phyloP scores from a whole-genome alignment of 164 flowering plant genomes.

The Nymphaea colorata region DNA sequence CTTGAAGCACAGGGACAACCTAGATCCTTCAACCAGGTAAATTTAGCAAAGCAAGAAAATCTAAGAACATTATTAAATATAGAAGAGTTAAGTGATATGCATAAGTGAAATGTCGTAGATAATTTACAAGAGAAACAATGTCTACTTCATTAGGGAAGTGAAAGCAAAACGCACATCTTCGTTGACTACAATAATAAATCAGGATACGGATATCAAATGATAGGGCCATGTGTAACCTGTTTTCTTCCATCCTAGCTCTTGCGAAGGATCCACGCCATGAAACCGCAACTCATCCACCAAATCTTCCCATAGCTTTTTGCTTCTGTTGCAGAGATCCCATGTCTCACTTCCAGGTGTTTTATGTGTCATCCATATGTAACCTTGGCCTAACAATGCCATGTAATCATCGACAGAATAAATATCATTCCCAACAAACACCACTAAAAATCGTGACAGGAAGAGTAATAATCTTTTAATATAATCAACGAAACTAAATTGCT shows the following conservation, averaged over 20 bases:
- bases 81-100: no score
- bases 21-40: no score
- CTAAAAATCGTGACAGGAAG: background rate
- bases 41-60: no score
- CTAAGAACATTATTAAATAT: no score
- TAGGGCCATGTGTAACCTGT: slow-evolving; percentile 37
- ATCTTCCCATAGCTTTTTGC: slow-evolving; percentile 57
- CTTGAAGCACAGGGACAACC: no score
- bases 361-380: slow-evolving; percentile 82
- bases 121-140: no score
- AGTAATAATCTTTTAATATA: no score
- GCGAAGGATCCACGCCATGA: slow-evolving; percentile 51
- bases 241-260: slow-evolving; percentile 71
- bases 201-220: background rate
- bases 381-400: slow-evolving; percentile 49
- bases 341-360: slow-evolving; percentile 55
- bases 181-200: no score
- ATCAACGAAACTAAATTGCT: no score
- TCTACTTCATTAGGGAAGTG: no score
- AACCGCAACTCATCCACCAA: slow-evolving; percentile 35
- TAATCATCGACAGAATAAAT: background rate
- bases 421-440: background rate
- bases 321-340: slow-evolving; percentile 75
- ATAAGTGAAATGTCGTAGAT: no score
- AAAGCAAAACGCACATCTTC: no score